phyloP scores from a whole-genome alignment of 257 asterid species.

The Scutellaria barbata region DNA sequence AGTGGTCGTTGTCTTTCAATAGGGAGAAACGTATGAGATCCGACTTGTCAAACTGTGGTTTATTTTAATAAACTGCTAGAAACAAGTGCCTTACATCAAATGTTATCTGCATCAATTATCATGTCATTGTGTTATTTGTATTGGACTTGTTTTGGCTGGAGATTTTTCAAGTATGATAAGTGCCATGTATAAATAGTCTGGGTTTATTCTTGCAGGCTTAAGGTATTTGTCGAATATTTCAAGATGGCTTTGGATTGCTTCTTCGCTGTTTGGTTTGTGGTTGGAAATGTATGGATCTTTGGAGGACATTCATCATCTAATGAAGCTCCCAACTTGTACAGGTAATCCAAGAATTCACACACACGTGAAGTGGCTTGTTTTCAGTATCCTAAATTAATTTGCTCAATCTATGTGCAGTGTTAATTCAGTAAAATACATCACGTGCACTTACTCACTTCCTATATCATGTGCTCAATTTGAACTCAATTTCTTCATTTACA shows the following conservation, averaged over 20 bases:
- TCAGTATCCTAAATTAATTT: not conserved
- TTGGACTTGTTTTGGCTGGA: slow-evolving; percentile 21
- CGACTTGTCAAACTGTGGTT: not conserved
- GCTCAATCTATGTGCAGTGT: not conserved
- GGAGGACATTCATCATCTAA: slow-evolving; percentile 86
- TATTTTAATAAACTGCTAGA: not conserved
- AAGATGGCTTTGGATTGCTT: slow-evolving; percentile 98
- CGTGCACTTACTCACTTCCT: not conserved
- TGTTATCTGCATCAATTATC: not conserved
- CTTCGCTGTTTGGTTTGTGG: slow-evolving; percentile 98
- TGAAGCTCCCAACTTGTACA: slow-evolving; percentile 90
- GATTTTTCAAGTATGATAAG: slow-evolving; percentile 10
- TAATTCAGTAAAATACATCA: too few species aligned
- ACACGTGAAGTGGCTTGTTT: not conserved
- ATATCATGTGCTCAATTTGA: slow-evolving; percentile 4
- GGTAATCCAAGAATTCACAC: slow-evolving; percentile 47
- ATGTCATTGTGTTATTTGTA: slow-evolving; percentile 14
- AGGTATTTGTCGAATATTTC: slow-evolving; percentile 72
- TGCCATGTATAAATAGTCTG: slow-evolving; percentile 33
- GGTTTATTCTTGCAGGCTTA: slow-evolving; percentile 63
- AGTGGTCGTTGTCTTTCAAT: slow-evolving; percentile 10
- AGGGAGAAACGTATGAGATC: slow-evolving; percentile 6
- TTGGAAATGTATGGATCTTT: slow-evolving; percentile 95
- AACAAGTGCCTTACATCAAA: not conserved
- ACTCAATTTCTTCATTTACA: slow-evolving; percentile 39